phyloP scores from a whole-genome alignment of 768 basidiomycete species.

The Rhodotorula diobovata region DNA sequence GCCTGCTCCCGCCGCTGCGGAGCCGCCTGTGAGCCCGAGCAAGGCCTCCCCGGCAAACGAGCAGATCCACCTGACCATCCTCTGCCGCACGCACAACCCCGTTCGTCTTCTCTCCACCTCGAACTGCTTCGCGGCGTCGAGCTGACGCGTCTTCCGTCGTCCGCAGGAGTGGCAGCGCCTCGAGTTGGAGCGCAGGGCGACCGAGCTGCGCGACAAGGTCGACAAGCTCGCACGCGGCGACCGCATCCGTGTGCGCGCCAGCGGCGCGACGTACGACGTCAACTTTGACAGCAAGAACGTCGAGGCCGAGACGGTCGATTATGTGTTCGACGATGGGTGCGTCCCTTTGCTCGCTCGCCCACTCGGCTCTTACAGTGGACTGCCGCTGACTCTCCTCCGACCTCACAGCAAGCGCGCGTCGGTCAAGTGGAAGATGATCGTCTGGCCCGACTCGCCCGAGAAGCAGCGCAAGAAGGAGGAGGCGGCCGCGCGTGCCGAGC shows the following conservation, averaged over 20 bases:
- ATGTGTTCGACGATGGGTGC: slow-evolving; percentile 58
- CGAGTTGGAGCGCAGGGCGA: slow-evolving; percentile 69
- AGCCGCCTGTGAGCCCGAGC: neutral
- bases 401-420: slow-evolving; percentile 5
- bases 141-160: neutral
- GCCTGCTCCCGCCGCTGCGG: neutral
- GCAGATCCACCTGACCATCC: slow-evolving; percentile 55
- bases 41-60: slow-evolving; percentile 47
- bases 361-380: neutral
- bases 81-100: slow-evolving; percentile 86
- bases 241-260: slow-evolving; percentile 77
- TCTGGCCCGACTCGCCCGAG: slow-evolving; percentile 36
- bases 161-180: slow-evolving; percentile 65
- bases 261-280: slow-evolving; percentile 80
- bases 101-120: slow-evolving; percentile 52
- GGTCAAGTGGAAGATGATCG: slow-evolving; percentile 34
- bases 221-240: slow-evolving; percentile 65
- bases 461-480: slow-evolving; percentile 25
- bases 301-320: slow-evolving; percentile 67
- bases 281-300: slow-evolving; percentile 67
- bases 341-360: neutral
- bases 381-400: neutral
- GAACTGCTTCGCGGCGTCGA: neutral
- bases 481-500: slow-evolving; percentile 1
- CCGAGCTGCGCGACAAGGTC: slow-evolving; percentile 66